These are phyloP conservation scores for Saraca asoca DNA, from an alignment of 331 rosid genomes.

Conservation along the genomic window DNA sequence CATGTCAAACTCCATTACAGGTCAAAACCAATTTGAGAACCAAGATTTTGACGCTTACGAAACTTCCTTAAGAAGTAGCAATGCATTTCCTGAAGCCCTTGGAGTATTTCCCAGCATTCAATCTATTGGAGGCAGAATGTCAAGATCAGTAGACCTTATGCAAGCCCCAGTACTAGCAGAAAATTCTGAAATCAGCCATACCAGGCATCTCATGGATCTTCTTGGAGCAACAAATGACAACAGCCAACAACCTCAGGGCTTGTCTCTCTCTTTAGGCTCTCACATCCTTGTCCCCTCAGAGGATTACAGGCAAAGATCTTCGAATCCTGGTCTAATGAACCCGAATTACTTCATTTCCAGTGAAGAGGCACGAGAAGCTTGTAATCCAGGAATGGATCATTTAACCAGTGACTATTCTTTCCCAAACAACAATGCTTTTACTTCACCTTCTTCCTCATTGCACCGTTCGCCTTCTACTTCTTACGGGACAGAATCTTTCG, in stretches of 20 bases:
- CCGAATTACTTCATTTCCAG: conserved; percentile 47
- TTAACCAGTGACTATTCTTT: conserved; percentile 52
- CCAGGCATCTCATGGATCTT: conserved; percentile 76
- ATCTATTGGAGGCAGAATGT: conserved; percentile 56
- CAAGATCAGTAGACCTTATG: conserved; percentile 51
- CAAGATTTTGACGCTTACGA: conserved; percentile 59
- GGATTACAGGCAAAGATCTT: conserved; percentile 48
- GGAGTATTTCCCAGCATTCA: conserved; percentile 56
- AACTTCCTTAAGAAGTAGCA: conserved; percentile 40
- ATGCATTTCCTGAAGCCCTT: conserved; percentile 38
- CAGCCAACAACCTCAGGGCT: conserved; percentile 51
- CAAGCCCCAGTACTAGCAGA: conserved; percentile 44
- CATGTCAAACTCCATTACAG: conserved; percentile 56
- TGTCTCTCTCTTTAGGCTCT: conserved; percentile 75
- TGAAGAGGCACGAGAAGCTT: conserved; percentile 46
- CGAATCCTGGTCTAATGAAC: conserved; percentile 46
- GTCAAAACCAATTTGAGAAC: conserved; percentile 57
- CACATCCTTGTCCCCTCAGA: conserved; percentile 59
- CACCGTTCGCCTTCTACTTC: conserved; percentile 52
- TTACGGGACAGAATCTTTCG: conserved; percentile 53
- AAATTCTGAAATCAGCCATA: conserved; percentile 65
- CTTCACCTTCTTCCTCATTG: conserved; percentile 48
- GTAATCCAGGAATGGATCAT: conserved; percentile 45
- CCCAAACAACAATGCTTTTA: conserved; percentile 36
- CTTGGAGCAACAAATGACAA: conserved; percentile 57